Base-by-base conservation (phyloP, 2,329 filamentous ascomycete species). In the Diplodia corticola region DNA sequence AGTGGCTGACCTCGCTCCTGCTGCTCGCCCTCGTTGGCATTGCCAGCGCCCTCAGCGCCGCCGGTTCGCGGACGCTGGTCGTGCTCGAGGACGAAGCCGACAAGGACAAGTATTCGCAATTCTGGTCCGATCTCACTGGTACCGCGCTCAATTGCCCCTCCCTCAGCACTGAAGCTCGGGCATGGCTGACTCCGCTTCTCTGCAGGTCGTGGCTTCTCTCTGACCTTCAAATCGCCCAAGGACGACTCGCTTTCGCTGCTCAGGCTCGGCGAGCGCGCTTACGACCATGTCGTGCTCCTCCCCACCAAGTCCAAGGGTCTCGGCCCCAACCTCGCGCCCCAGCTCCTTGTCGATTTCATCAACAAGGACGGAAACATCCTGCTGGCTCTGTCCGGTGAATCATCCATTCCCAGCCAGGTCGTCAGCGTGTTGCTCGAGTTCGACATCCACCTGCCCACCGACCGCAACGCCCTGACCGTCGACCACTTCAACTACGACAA, bases 401-500 rank as follows among this genome's bases (percentile, higher is more conserved):
- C 86, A 57, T 80, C 89, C 17, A 89, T 90, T 2, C 88, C 94
- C 15, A 88, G 86, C 64, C 88, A 91, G 55, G 81, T 97, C 72
- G 88, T 88, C 70, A 90, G 90, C 49, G 84, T 96, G 66, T 90
- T 98, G 61, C 83, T 91, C 73, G 93, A 98, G 80, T 85, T 97
- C 77, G 94, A 97, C 76, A 91, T 99, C 74, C 84, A 89, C 71
- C 86, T 97, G n/a, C 92, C 95, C 46, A 81, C 87, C 40, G 94
- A 97, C 79, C 91, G 93, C 74, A 92, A 90, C 65, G 89, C 91
- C 66, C 83, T 94, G 67, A 90, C 97, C 5, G 89, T 98, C 68
- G 95, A 98, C 80, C 95, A 99, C 83, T 97, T 98, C 87, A 91
- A 92, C 82, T 95, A 95, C 80, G 94, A 98, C 75, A 84, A 85